Evolutionary conservation across 257 asterid genomes (phyloP).

Genomic region (Plantago ovata): DNA sequence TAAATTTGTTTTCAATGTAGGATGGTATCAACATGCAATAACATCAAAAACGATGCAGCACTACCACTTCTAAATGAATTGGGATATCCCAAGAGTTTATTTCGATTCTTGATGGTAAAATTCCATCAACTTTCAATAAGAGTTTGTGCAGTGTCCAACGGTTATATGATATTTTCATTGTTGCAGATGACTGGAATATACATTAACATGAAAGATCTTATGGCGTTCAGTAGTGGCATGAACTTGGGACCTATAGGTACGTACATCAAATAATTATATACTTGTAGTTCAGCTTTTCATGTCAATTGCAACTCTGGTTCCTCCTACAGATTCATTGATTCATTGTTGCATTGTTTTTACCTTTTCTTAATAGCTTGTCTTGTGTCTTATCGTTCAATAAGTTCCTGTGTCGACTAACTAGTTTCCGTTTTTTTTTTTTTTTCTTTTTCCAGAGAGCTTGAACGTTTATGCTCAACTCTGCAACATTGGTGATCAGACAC

Average conservation of each 20-base stretch:
- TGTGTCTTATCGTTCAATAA: too few species aligned
- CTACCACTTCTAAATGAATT: constrained; percentile 85
- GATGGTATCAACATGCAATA: constrained; percentile 95
- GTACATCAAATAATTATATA: neutral
- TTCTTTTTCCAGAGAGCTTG: constrained; percentile 39
- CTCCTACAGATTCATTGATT: too few species aligned
- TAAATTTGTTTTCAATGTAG: constrained; percentile 30
- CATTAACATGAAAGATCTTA: constrained; percentile 92
- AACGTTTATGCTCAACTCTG: constrained; percentile 24
- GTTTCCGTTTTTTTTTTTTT: neutral
- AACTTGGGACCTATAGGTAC: constrained; percentile 88
- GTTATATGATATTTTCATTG: constrained; percentile 17
- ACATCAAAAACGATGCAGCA: constrained; percentile 89
- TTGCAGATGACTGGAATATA: constrained; percentile 91
- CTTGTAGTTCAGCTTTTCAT: neutral
- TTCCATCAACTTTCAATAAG: neutral
- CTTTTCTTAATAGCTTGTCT: too few species aligned
- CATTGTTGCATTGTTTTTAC: too few species aligned
- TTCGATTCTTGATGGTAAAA: constrained; percentile 87
- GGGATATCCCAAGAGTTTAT: constrained; percentile 92
- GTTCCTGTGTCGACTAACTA: neutral
- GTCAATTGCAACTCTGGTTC: neutral
- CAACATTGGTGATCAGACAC: constrained; percentile 11
- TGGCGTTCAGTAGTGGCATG: constrained; percentile 73
- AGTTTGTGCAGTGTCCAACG: neutral